phyloP scores from a whole-genome alignment of 2,329 filamentous ascomycete species.

The Aspergillus sp. region DNA sequence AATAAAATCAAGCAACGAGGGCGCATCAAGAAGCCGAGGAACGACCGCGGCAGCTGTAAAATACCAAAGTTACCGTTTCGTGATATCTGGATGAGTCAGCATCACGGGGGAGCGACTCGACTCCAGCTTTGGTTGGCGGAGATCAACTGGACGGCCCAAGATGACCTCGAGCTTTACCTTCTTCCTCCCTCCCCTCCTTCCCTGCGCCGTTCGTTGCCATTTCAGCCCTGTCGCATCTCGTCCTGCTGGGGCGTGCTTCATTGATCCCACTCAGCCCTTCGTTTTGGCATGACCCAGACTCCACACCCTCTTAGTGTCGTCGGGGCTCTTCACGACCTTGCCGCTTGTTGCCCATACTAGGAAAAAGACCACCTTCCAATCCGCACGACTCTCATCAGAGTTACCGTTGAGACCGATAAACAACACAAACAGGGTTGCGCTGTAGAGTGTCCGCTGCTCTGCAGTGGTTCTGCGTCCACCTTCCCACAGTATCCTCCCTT shows the following conservation, averaged over 20 bases:
- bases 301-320: conserved; percentile 48
- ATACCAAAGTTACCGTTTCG: conserved; percentile 2
- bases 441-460: conserved; percentile 3
- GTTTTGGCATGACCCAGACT: conserved; percentile 46
- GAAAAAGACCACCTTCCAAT: not conserved
- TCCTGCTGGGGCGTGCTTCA: conserved; percentile 16
- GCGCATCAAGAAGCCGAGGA: conserved; percentile 1
- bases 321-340: conserved; percentile 16
- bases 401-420: not conserved
- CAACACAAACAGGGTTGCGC: not conserved
- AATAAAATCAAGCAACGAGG: not conserved
- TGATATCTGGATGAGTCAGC: conserved; percentile 20
- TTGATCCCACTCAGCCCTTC: conserved; percentile 24
- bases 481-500: not conserved
- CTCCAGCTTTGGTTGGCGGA: not conserved
- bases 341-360: conserved; percentile 3
- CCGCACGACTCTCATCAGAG: not conserved
- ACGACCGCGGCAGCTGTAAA: not conserved
- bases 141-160: not conserved
- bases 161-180: not conserved
- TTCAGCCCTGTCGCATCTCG: conserved; percentile 4
- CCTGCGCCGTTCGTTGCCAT: not conserved
- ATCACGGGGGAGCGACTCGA: conserved; percentile 11
- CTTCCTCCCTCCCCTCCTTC: not conserved
- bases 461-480: conserved; percentile 4